phyloP scores from a whole-genome alignment of 306 rosid species.

The Rosa persica region DNA sequence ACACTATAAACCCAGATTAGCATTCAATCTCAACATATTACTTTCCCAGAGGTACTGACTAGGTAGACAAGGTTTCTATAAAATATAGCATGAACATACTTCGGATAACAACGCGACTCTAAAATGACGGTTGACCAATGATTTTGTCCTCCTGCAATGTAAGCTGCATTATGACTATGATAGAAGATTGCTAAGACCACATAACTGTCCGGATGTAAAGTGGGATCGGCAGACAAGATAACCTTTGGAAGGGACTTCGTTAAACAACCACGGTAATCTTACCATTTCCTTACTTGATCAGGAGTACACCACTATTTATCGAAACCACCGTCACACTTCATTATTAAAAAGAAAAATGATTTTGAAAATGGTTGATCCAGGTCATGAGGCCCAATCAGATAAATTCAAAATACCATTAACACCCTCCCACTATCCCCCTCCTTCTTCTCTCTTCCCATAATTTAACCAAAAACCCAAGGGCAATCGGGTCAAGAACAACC shows the following conservation, averaged over 20 bases:
- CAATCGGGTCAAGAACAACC: not conserved
- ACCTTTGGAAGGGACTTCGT: not conserved
- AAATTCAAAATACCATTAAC: not conserved
- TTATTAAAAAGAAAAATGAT: too few relatives aligned
- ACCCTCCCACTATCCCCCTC: not conserved
- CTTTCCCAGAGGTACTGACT: not conserved
- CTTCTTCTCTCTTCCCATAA: too few relatives aligned
- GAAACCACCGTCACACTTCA: too few relatives aligned
- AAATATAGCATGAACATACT: not conserved
- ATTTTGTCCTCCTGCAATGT: not conserved
- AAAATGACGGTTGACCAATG: too few relatives aligned
- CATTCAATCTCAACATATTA: not conserved
- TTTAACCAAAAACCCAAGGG: not conserved
- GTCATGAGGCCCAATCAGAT: too few relatives aligned
- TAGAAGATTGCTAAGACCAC: not conserved
- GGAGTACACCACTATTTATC: too few relatives aligned
- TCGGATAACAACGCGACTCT: not conserved
- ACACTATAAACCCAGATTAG: too few relatives aligned
- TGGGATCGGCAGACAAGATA: conserved; percentile 1
- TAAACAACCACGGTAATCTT: too few relatives aligned
- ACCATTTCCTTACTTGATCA: too few relatives aligned
- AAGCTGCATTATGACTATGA: not conserved
- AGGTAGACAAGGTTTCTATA: not conserved
- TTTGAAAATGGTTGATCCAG: too few relatives aligned
- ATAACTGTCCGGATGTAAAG: not conserved